phyloP scores from a whole-genome alignment of 2,329 filamentous ascomycete species.

The Talaromyces sp. region DNA sequence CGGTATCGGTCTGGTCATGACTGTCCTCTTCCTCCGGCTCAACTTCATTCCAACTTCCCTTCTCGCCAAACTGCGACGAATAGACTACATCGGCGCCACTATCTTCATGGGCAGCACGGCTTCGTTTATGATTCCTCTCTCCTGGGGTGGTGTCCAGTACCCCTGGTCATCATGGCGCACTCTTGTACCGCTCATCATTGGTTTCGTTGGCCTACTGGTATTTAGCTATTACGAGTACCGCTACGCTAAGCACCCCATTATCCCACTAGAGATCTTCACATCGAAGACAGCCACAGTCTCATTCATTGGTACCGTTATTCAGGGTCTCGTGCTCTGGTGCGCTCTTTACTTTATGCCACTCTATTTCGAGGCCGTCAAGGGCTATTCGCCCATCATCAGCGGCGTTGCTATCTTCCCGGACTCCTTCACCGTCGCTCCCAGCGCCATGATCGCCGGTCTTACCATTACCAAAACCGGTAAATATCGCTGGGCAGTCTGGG shows the following conservation, averaged over 20 bases:
- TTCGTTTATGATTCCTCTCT: slow-evolving; percentile 31
- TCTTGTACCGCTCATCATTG: slow-evolving; percentile 30
- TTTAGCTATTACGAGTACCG: slow-evolving; percentile 24
- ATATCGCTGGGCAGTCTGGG: slow-evolving; percentile 61
- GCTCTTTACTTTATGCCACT: slow-evolving; percentile 43
- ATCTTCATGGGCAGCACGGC: slow-evolving; percentile 29
- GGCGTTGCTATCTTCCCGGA: slow-evolving; percentile 59
- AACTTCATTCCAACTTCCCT: slow-evolving; percentile 53
- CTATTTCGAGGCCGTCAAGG: slow-evolving; percentile 46
- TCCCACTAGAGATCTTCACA: slow-evolving; percentile 45
- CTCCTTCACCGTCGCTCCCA: slow-evolving; percentile 62
- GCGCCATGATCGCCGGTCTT: slow-evolving; percentile 51
- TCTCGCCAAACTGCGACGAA: slow-evolving; percentile 18
- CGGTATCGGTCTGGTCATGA: slow-evolving; percentile 23
- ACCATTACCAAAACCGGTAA: slow-evolving; percentile 53
- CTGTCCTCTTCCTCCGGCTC: slow-evolving; percentile 28
- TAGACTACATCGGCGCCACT: slow-evolving; percentile 32
- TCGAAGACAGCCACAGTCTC: slow-evolving; percentile 38
- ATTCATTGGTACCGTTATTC: slow-evolving; percentile 38
- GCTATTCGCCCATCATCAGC: slow-evolving; percentile 45
- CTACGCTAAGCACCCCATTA: slow-evolving; percentile 30
- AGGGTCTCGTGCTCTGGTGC: slow-evolving; percentile 38
- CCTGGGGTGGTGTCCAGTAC: slow-evolving; percentile 30
- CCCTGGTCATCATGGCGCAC: slow-evolving; percentile 31
- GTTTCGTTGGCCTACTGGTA: slow-evolving; percentile 23